Conservation (phyloP, 2,329 filamentous ascomycete genomes). For the Colletotrichum sublineola region DNA sequence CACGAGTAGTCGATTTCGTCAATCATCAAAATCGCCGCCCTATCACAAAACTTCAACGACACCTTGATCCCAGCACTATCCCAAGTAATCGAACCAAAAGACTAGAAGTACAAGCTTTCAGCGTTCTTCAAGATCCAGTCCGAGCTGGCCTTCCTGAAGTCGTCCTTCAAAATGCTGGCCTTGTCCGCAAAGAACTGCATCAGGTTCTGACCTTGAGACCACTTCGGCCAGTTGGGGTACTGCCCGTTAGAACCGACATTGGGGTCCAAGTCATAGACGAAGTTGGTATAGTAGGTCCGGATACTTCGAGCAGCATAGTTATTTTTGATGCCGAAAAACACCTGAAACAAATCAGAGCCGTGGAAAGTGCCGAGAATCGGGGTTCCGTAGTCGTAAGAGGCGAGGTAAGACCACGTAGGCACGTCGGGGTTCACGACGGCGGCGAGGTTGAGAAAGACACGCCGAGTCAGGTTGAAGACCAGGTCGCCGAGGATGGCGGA, state of each 20-base stretch:
- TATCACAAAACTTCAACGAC: not conserved
- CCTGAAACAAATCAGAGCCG: slow-evolving; percentile 75
- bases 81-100: not conserved
- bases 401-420: slow-evolving; percentile 80
- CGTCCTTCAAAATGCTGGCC: slow-evolving; percentile 52
- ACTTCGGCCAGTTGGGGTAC: slow-evolving; percentile 58
- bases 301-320: slow-evolving; percentile 49
- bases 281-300: slow-evolving; percentile 77
- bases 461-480: slow-evolving; percentile 60
- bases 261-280: slow-evolving; percentile 78
- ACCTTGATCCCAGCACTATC: not conserved
- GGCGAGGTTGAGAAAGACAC: slow-evolving; percentile 61
- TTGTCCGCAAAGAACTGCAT: slow-evolving; percentile 58
- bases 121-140: slow-evolving; percentile 45
- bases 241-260: slow-evolving; percentile 65
- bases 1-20: not conserved
- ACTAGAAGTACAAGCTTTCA: slow-evolving; percentile 19
- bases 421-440: slow-evolving; percentile 63
- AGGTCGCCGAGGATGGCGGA: slow-evolving; percentile 75
- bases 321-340: slow-evolving; percentile 64
- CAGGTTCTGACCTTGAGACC: slow-evolving; percentile 62
- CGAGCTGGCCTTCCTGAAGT: slow-evolving; percentile 53
- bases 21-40: not conserved
- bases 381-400: slow-evolving; percentile 78
- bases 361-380: slow-evolving; percentile 85